A percentile compares a stretch with the other conserved stretches of the same genome.
These are phyloP conservation scores for Cladophialophora exuberans DNA, from an alignment of 2,329 filamentous ascomycete genomes.

Conservation along the genomic window DNA sequence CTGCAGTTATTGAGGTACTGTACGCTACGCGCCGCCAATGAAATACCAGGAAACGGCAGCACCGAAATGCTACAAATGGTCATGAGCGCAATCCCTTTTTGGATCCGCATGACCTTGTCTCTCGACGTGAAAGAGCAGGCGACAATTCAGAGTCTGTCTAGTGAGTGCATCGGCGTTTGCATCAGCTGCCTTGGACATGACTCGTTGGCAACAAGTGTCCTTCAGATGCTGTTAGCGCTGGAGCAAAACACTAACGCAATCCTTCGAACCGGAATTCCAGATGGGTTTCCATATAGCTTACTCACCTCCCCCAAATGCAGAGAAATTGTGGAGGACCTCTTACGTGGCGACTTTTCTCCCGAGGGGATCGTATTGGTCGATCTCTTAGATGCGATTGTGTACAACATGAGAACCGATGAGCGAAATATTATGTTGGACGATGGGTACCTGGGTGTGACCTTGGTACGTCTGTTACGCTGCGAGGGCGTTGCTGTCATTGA, in stretches of 20 bases:
- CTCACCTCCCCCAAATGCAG: conserved; percentile 15
- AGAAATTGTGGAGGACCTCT: conserved; percentile 19
- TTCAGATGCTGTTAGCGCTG: conserved; percentile 26
- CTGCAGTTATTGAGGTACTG: conserved; percentile 28
- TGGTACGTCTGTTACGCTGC: conserved; percentile 27
- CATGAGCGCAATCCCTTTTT: conserved; percentile 23
- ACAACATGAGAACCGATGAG: conserved; percentile 27
- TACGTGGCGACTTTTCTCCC: conserved; percentile 24
- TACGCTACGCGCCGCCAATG: neutral
- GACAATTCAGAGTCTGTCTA: conserved; percentile 8
- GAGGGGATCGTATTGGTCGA: conserved; percentile 30
- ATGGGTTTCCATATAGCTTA: conserved; percentile 22
- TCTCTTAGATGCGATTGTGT: conserved; percentile 30
- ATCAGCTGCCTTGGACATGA: conserved; percentile 12
- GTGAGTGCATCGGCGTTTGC: conserved; percentile 10
- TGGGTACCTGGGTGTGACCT: conserved; percentile 40
- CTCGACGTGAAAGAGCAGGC: neutral
- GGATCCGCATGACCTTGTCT: conserved; percentile 20
- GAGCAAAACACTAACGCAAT: conserved; percentile 25
- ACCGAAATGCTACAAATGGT: conserved; percentile 13
- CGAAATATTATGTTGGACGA: conserved; percentile 23
- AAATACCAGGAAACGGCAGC: neutral
- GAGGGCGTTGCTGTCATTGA: conserved; percentile 30
- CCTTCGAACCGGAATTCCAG: conserved; percentile 19
- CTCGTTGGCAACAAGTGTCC: conserved; percentile 9